A percentile compares a stretch with the other conserved stretches of the same genome.
Conservation (phyloP, 2,329 filamentous ascomycete species). For the Dactylellina cionopaga region DNA sequence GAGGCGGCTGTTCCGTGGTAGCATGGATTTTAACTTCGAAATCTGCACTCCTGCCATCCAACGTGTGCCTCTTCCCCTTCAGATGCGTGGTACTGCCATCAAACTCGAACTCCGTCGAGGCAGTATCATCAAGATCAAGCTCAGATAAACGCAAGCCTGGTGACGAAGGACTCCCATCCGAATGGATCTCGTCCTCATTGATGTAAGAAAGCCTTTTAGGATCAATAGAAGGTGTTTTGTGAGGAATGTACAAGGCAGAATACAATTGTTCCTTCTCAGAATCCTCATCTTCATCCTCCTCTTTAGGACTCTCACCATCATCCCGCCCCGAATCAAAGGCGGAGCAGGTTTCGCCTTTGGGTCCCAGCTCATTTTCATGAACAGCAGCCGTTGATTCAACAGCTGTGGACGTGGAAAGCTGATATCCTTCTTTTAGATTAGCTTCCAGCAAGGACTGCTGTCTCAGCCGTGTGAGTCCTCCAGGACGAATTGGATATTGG, state of each 20-base stretch:
- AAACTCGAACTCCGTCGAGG: conserved; percentile 42
- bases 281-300: conserved; percentile 62
- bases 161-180: conserved; percentile 33
- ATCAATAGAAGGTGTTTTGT: conserved; percentile 68
- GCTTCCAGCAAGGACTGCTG: conserved; percentile 46
- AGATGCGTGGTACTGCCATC: conserved; percentile 43
- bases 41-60: conserved; percentile 46
- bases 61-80: conserved; percentile 34
- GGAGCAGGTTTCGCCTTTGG: conserved; percentile 23
- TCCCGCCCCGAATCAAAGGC: conserved; percentile 11
- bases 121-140: conserved; percentile 46
- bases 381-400: not conserved
- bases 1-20: conserved; percentile 8
- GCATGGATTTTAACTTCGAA: conserved; percentile 47
- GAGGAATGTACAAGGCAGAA: conserved; percentile 83
- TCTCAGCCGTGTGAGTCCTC: conserved; percentile 43
- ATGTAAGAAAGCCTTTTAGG: conserved; percentile 42
- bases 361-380: conserved; percentile 8
- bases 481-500: conserved; percentile 44
- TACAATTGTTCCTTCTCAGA: conserved; percentile 81
- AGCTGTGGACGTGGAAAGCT: conserved; percentile 24
- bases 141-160: conserved; percentile 34
- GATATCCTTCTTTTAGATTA: conserved; percentile 40
- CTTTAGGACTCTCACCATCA: conserved; percentile 48
- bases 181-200: conserved; percentile 22